These are phyloP conservation scores for Yamadazyma dendronema DNA, from an alignment of 1,139 yeast genomes.

Conservation along the genomic window DNA sequence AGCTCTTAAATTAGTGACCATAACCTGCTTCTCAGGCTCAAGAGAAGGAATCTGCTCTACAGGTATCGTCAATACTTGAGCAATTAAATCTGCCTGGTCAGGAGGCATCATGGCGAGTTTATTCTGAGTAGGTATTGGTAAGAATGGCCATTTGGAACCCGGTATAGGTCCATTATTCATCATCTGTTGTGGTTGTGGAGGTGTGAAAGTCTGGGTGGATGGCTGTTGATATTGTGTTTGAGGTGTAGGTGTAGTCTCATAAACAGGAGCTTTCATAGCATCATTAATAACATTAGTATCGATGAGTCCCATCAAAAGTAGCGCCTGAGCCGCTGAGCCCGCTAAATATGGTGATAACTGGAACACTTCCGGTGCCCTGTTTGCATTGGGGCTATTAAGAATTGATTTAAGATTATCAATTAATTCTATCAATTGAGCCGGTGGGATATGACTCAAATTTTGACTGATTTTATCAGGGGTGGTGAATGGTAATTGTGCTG, in stretches of 20 bases:
- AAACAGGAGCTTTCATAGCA: constrained; percentile 31
- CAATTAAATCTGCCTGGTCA: constrained; percentile 62
- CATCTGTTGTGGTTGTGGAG: constrained; percentile 7
- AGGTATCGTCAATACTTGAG: constrained; percentile 59
- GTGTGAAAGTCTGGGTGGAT: constrained; percentile 17
- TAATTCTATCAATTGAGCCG: constrained; percentile 65
- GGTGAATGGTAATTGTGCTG: constrained; percentile 40
- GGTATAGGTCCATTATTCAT: constrained; percentile 5
- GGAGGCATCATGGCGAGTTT: constrained; percentile 48
- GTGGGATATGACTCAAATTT: constrained; percentile 62
- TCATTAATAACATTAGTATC: constrained; percentile 61
- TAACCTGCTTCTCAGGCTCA: constrained; percentile 58
- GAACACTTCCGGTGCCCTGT: constrained; percentile 50
- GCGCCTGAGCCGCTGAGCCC: constrained; percentile 66
- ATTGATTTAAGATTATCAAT: constrained; percentile 61
- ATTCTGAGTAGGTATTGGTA: constrained; percentile 48
- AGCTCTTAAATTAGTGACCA: constrained; percentile 57
- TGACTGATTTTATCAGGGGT: constrained; percentile 53
- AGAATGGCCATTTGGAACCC: constrained; percentile 45
- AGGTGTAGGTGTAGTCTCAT: constrained; percentile 25
- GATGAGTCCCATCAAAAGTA: constrained; percentile 73
- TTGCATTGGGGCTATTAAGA: constrained; percentile 48
- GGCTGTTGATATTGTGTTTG: constrained; percentile 17
- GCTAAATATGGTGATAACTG: constrained; percentile 60
- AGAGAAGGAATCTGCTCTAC: constrained; percentile 53